Conservation (phyloP, 345 rosid species). For the Arabis alpina region DNA sequence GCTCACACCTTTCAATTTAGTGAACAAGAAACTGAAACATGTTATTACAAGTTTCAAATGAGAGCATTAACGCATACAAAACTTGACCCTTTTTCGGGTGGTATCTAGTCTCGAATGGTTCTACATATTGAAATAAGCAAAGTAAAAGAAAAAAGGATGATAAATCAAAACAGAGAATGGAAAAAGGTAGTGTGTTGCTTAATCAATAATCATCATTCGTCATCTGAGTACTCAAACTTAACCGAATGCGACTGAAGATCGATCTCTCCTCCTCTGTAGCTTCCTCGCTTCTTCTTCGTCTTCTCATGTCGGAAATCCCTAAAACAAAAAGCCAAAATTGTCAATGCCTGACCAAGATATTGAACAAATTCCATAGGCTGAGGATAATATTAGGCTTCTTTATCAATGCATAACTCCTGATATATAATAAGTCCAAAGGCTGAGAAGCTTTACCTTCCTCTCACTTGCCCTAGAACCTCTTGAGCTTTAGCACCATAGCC, state of each 20-base stretch:
- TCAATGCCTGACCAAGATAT: background rate
- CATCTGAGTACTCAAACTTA: conserved; percentile 86
- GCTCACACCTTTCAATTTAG: background rate
- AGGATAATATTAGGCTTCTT: background rate
- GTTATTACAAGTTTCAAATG: conserved; percentile 22
- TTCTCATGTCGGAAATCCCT: conserved; percentile 96
- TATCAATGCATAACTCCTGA: background rate
- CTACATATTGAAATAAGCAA: conserved; percentile 20
- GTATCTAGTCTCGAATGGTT: conserved; percentile 12
- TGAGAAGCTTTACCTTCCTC: conserved; percentile 70
- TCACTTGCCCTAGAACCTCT: conserved; percentile 91
- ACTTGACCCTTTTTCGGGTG: conserved; percentile 32
- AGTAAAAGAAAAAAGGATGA: background rate
- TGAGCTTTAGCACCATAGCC: conserved; percentile 99
- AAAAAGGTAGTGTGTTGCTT: conserved; percentile 1
- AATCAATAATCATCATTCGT: conserved; percentile 48
- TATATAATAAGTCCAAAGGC: background rate
- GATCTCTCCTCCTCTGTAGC: conserved; percentile 91
- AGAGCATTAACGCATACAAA: conserved; percentile 28
- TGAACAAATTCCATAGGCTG: background rate
- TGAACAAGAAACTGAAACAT: background rate
- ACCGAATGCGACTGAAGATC: conserved; percentile 79
- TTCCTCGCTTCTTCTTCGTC: conserved; percentile 97
- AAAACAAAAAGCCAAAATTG: background rate
- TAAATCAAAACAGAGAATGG: conserved; percentile 5